A percentile compares a stretch with the other conserved stretches of the same genome.
These are phyloP conservation scores for Aspergillus taichungensis DNA, from an alignment of 495 filamentous ascomycete genomes.

Conservation along the genomic window DNA sequence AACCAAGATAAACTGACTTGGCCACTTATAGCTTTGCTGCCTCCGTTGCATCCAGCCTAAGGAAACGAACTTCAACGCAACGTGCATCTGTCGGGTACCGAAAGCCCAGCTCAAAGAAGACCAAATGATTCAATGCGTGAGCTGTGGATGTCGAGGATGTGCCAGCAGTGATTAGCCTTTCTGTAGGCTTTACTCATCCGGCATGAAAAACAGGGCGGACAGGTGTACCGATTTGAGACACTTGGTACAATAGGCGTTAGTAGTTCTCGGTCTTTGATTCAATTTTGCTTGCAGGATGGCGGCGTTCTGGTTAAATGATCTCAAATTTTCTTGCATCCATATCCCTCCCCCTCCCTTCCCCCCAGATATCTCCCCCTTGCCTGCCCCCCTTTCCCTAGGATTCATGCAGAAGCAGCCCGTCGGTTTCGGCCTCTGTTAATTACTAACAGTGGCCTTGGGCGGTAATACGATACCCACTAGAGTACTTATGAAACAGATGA, in stretches of 20 bases:
- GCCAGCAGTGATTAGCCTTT: constrained; percentile 63
- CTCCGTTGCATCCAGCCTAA: constrained; percentile 96
- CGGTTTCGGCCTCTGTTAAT: too few relatives aligned
- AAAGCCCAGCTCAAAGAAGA: constrained; percentile 85
- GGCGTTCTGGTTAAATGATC: too few relatives aligned
- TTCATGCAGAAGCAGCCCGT: too few relatives aligned
- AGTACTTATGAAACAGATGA: too few relatives aligned
- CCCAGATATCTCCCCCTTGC: too few relatives aligned
- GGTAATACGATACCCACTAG: too few relatives aligned
- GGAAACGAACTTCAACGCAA: constrained; percentile 97
- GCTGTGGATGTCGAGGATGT: constrained; percentile 89
- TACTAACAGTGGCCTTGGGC: too few relatives aligned
- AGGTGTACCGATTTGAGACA: background rate
- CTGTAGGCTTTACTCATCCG: background rate
- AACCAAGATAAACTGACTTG: constrained; percentile 7
- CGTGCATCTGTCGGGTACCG: constrained; percentile 95
- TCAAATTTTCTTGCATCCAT: too few relatives aligned
- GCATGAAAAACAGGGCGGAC: background rate
- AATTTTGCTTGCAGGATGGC: too few relatives aligned
- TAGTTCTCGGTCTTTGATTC: too few relatives aligned
- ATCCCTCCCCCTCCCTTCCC: too few relatives aligned
- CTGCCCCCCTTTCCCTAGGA: too few relatives aligned
- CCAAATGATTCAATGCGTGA: constrained; percentile 88
- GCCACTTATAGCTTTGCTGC: constrained; percentile 64
- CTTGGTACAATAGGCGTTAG: background rate